These are phyloP conservation scores for Bretschneidera sinensis DNA, from an alignment of 345 rosid genomes.

Conservation along the genomic window DNA sequence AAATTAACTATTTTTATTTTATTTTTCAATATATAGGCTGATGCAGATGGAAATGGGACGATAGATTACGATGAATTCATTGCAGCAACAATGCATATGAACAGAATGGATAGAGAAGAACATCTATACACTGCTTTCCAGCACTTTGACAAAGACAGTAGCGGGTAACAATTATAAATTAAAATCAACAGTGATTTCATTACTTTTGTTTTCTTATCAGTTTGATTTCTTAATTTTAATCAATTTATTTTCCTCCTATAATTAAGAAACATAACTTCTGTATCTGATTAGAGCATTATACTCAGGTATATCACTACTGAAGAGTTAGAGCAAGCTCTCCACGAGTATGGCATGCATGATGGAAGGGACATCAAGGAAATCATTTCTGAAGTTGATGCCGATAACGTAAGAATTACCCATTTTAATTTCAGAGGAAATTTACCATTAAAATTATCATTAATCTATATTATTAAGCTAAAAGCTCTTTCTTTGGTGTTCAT, in stretches of 20 bases:
- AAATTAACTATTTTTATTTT: no score
- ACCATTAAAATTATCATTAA: no score
- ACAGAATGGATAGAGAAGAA: slow-evolving; percentile 69
- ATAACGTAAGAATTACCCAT: slow-evolving; percentile 47
- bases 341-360: slow-evolving; percentile 74
- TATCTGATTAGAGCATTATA: background rate
- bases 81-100: slow-evolving; percentile 81
- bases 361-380: slow-evolving; percentile 74
- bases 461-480: no score
- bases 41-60: slow-evolving; percentile 79
- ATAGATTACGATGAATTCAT: slow-evolving; percentile 79
- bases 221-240: no score
- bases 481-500: no score
- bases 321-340: slow-evolving; percentile 90
- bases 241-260: no score
- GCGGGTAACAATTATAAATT: slow-evolving; percentile 54
- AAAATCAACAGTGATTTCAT: no score
- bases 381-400: slow-evolving; percentile 71
- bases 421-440: background rate
- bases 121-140: slow-evolving; percentile 81
- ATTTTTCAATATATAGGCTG: slow-evolving; percentile 49
- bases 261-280: no score
- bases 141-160: slow-evolving; percentile 76
- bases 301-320: slow-evolving; percentile 70
- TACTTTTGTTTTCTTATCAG: no score